phyloP scores from a whole-genome alignment of 345 rosid species.

The Moricandia arvensis region DNA sequence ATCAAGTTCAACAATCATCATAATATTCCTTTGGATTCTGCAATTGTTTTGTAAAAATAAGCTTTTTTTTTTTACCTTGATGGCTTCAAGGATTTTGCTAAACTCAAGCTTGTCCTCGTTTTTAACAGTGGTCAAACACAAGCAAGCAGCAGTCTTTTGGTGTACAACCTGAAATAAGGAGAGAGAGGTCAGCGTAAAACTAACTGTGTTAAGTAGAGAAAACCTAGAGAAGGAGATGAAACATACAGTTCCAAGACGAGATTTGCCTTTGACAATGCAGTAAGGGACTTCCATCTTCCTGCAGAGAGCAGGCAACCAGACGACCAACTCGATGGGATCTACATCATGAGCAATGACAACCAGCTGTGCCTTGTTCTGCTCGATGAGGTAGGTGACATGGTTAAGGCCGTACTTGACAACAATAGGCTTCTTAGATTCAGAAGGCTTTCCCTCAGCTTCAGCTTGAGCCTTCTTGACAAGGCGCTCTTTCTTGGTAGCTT shows the following conservation, averaged over 20 bases:
- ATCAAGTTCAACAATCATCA: constrained; percentile 1
- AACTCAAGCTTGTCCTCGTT: constrained; percentile 52
- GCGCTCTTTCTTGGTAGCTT: neutral
- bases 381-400: neutral
- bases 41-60: neutral
- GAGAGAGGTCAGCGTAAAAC: neutral
- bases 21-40: neutral
- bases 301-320: neutral
- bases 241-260: neutral
- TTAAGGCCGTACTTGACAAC: neutral
- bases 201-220: neutral
- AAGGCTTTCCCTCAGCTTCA: neutral
- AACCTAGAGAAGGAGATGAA: neutral
- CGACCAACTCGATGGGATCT: neutral
- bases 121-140: neutral
- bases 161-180: constrained; percentile 30
- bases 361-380: neutral
- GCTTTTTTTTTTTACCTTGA: constrained; percentile 50
- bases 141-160: neutral
- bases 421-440: neutral
- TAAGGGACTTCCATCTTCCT: neutral
- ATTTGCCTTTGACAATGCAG: neutral
- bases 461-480: neutral
- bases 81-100: constrained; percentile 61
- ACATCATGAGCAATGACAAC: neutral